phyloP scores from a whole-genome alignment of 2,329 filamentous ascomycete genomes.

The Elsinoe perseae region DNA sequence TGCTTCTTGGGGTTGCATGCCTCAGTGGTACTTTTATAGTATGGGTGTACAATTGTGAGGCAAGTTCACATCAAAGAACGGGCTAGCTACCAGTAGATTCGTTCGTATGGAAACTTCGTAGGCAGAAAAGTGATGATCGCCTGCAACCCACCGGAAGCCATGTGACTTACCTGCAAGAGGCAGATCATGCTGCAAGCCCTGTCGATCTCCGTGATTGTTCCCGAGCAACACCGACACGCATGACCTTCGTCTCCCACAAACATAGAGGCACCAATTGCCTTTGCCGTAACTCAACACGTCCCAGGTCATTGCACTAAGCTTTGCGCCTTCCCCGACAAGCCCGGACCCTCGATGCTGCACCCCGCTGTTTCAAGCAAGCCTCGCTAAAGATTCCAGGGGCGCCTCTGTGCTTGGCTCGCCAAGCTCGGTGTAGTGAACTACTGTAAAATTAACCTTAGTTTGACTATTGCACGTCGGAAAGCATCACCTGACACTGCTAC shows the following conservation, averaged over 20 bases:
- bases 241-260: background rate
- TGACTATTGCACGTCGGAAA: background rate
- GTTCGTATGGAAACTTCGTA: background rate
- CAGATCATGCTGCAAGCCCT: background rate
- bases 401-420: background rate
- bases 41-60: no score
- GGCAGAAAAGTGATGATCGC: background rate
- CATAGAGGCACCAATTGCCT: background rate
- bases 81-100: no score
- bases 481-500: background rate
- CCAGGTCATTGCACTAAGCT: background rate
- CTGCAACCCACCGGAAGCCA: background rate
- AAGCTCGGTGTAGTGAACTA: background rate
- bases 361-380: conserved; percentile 8
- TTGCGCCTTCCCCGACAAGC: conserved; percentile 8
- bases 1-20: no score
- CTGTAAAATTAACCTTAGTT: background rate
- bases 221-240: background rate
- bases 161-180: conserved; percentile 1
- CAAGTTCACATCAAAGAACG: no score
- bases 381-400: conserved; percentile 6
- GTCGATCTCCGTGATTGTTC: background rate
- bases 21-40: no score
- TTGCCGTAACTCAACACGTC: background rate
- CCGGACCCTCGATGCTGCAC: background rate